Conservation (phyloP, 768 basidiomycete genomes). For the Calocera viscosa region DNA sequence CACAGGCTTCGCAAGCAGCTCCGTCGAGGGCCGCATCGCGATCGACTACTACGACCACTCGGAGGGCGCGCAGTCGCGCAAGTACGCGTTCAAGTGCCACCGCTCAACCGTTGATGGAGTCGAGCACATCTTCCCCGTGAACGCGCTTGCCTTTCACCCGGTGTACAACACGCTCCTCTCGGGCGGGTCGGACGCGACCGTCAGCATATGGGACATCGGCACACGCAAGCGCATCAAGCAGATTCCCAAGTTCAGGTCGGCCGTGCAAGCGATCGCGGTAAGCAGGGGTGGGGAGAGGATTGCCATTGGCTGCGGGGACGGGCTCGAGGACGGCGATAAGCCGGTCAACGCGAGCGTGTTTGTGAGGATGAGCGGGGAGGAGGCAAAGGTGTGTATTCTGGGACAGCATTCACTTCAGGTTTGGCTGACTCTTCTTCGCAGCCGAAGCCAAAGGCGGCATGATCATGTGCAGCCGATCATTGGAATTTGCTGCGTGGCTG, state of each 20-base stretch:
- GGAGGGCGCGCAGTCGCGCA: conserved; percentile 61
- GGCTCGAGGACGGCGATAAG: conserved; percentile 77
- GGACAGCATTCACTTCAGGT: not conserved
- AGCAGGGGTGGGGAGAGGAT: conserved; percentile 70
- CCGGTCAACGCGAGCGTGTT: conserved; percentile 54
- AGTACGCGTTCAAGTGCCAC: conserved; percentile 97
- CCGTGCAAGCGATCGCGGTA: conserved; percentile 44
- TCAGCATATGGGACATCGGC: conserved; percentile 95
- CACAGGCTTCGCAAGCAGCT: conserved; percentile 80
- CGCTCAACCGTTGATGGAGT: conserved; percentile 78
- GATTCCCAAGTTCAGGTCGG: conserved; percentile 62
- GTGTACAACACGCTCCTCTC: conserved; percentile 87
- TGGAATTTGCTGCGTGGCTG: no score
- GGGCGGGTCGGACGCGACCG: conserved; percentile 84
- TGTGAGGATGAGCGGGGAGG: conserved; percentile 56
- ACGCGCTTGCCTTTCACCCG: conserved; percentile 89
- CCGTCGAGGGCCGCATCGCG: conserved; percentile 90
- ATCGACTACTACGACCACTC: conserved; percentile 92
- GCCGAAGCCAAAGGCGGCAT: not conserved
- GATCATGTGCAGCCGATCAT: not conserved
- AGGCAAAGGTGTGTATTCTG: conserved; percentile 49
- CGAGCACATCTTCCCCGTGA: conserved; percentile 95
- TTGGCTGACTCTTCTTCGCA: not conserved
- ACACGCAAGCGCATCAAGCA: conserved; percentile 91
- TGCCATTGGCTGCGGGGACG: conserved; percentile 77